phyloP scores from a whole-genome alignment of 108 stramenopile species.

The Aurantiochytrium sp. region DNA sequence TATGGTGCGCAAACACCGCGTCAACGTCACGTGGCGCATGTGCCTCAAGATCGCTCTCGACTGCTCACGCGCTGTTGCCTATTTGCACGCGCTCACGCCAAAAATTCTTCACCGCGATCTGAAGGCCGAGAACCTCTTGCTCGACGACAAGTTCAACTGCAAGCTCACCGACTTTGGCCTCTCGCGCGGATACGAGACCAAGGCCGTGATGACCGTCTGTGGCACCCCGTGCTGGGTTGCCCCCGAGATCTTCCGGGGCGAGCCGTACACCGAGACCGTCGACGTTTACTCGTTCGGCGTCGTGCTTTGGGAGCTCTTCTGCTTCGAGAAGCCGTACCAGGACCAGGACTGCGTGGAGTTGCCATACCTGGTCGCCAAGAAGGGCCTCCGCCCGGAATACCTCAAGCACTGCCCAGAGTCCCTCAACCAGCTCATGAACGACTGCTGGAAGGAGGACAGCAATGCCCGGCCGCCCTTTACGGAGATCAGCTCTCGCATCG shows the following conservation, averaged over 20 bases:
- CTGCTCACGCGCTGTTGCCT: neutral
- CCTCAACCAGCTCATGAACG: conserved; percentile 45
- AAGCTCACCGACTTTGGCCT: conserved; percentile 37
- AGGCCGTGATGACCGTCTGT: conserved; percentile 32
- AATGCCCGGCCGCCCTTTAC: conserved; percentile 46
- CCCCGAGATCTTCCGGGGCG: conserved; percentile 35
- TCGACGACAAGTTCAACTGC: conserved; percentile 33
- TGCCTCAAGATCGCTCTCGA: conserved; percentile 19
- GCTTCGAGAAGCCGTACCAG: conserved; percentile 33
- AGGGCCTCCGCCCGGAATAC: conserved; percentile 19
- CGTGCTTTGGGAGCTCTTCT: conserved; percentile 37
- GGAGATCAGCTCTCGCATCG: conserved; percentile 24
- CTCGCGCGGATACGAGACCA: conserved; percentile 6
- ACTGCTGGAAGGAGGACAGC: conserved; percentile 53
- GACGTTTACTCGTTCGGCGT: conserved; percentile 34
- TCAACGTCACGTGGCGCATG: conserved; percentile 33
- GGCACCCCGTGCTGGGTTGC: conserved; percentile 37
- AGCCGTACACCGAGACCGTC: conserved; percentile 33
- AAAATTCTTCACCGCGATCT: conserved; percentile 33
- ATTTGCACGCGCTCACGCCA: conserved; percentile 12
- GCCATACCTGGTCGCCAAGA: conserved; percentile 32
- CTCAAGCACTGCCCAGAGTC: neutral
- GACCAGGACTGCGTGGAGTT: conserved; percentile 35
- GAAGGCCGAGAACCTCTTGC: conserved; percentile 34
- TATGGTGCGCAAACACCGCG: neutral